Evolutionary conservation across 768 basidiomycete genomes (phyloP).

Genomic region (Kwoniella mangroviensis): DNA sequence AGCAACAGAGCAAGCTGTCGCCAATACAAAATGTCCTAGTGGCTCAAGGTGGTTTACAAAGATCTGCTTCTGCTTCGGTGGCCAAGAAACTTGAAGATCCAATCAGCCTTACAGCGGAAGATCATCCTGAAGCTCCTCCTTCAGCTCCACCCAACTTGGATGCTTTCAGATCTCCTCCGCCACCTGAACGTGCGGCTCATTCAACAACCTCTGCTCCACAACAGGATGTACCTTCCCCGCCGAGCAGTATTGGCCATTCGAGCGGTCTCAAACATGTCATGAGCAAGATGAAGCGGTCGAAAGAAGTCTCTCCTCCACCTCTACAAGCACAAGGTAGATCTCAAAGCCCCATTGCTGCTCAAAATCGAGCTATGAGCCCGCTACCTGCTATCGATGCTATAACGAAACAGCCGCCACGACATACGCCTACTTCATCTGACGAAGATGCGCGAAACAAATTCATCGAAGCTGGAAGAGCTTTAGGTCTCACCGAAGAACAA

Average conservation of each 20-base stretch:
- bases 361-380: neutral
- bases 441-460: conserved; percentile 42
- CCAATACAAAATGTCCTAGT: neutral
- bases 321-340: neutral
- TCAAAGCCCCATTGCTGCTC: neutral
- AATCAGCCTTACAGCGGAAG: conserved; percentile 19
- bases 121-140: conserved; percentile 7
- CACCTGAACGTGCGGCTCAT: conserved; percentile 13
- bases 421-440: conserved; percentile 18
- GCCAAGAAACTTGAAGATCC: conserved; percentile 29
- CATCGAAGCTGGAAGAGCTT: conserved; percentile 41
- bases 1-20: conserved; percentile 7
- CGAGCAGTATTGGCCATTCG: conserved; percentile 18
- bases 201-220: neutral
- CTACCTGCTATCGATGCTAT: conserved; percentile 2
- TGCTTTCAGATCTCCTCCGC: conserved; percentile 33
- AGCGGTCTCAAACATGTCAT: conserved; percentile 16
- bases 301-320: conserved; percentile 20
- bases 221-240: conserved; percentile 19
- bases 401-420: neutral
- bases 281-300: conserved; percentile 23
- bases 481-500: conserved; percentile 40
- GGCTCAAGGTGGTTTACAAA: conserved; percentile 9
- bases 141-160: conserved; percentile 33
- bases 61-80: conserved; percentile 18